Base-by-base conservation (phyloP, 2,329 filamentous ascomycete species). In the Diaporthe sp. region DNA sequence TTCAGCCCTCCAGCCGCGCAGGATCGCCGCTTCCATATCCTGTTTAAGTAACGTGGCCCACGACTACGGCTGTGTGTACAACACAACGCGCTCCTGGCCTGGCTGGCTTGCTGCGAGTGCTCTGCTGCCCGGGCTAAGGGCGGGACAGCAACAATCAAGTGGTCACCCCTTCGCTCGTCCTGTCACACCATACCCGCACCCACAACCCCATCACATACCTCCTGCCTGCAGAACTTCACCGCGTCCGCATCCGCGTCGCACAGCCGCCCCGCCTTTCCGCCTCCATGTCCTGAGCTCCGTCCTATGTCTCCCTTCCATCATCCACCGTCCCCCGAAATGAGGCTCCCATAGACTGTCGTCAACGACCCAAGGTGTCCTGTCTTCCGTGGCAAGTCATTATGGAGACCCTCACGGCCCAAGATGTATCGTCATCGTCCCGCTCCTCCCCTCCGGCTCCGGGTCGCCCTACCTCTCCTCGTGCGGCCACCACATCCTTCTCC, bases 401-500 rank as follows among this genome's bases (percentile, higher is more conserved):
- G 72, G 72, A 71, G 58, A 67, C 42, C 42, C 17, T 72, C 57
- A 72, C 74, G 28, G 31, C 46, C 22, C 55, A 65, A 69, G 31
- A 51, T 62, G 57, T 34, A 39, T 44, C 62, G 19, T 57, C 46
- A 46, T 55, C 65, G 28, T 15, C 57, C 39, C 62, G 57, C 42
- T 68, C 74, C 25, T 34, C 74, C 19, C 72, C 72, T 39, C 65
- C 58, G 34, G 58, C 72, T 39, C 72, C 58, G 34, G 58, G 34
- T 28, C 65, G 31, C n/a, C 51, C 75, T 10, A 31, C 37, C 42
- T 76, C 75, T 39, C 75, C 75, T 39, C 75, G 51, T 12, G 51
- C 65, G 9, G 55, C 72, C 19, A 59, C 65, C 25, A 57, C 75
- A 9, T 76, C 75, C 44, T 76, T 58, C 72, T 59, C 65, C 10